Evolutionary conservation across 805 yeast genomes (phyloP).

Genomic region (Starmerella geochares): DNA sequence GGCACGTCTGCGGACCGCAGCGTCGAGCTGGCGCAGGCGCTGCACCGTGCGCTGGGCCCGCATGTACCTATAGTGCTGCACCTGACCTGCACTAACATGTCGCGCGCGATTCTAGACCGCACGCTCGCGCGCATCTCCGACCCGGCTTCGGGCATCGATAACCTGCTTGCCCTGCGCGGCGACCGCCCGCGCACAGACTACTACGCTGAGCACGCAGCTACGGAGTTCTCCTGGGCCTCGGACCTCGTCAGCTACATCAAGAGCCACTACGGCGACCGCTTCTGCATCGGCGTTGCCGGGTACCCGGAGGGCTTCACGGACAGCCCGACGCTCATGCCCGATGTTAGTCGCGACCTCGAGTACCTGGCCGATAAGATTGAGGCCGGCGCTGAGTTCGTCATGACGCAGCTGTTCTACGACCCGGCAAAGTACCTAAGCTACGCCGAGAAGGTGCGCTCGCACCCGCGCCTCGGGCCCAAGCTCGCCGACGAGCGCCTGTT

Average conservation of each 20-base stretch:
- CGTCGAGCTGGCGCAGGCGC: constrained; percentile 65
- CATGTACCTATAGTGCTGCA: constrained; percentile 88
- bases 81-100: constrained; percentile 91
- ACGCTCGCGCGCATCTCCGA: constrained; percentile 55
- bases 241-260: constrained; percentile 76
- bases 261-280: constrained; percentile 60
- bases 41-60: constrained; percentile 50
- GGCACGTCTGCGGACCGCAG: constrained; percentile 87
- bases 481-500: constrained; percentile 68
- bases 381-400: constrained; percentile 91
- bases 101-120: constrained; percentile 60
- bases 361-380: constrained; percentile 70
- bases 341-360: constrained; percentile 60
- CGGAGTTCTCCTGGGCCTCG: constrained; percentile 42
- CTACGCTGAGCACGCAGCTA: constrained; percentile 29
- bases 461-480: constrained; percentile 46
- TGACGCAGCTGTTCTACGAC: constrained; percentile 87
- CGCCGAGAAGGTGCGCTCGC: constrained; percentile 55
- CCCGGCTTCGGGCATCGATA: constrained; percentile 65
- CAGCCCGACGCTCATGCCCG: constrained; percentile 62
- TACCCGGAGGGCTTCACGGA: constrained; percentile 97
- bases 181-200: constrained; percentile 79
- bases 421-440: constrained; percentile 67
- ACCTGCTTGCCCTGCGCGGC: constrained; percentile 87
- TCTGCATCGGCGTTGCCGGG: constrained; percentile 94